Base-by-base conservation (phyloP, 2,329 filamentous ascomycete genomes). In the Exophiala sp. region DNA sequence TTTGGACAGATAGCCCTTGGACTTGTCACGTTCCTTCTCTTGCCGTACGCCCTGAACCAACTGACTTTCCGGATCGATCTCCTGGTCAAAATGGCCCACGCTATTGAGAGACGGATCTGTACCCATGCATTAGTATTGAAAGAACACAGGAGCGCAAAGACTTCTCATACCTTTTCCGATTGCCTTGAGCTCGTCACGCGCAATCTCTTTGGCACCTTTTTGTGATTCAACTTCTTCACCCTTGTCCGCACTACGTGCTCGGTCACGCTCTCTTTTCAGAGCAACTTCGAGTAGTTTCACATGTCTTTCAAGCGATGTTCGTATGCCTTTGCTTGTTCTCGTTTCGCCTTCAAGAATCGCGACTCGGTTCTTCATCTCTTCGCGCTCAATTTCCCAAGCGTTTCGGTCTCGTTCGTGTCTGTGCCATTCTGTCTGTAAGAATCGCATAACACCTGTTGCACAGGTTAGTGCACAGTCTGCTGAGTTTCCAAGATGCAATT, bases 401-500 rank as follows among this genome's bases (percentile, higher is more conserved):
- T 99, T 99, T 65, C 94, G 85, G 69, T 96, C 94, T 73, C 94
- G 88, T 75, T 99, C 94, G 72, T 99, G 92, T 63, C 90, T 87
- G 74, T 99, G 94, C 94, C 94, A 99, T 82, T 99, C 92, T 44
- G 94, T 94, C 75, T 99, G 94, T 36, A 99, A 84, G 71, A 99
- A 99, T 72, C 94, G 91, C 94, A 99, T 99, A 35, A 99, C 94
- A 68, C 94, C 89, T 94, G 63, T 18, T 21, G 14, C n/a, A 32
- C 38, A 35, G 21, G n/a, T 24, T 56, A 35, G 52, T 47, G 40
- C 18, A 29, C 12, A 21, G 16, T 24, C 38, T 20, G 9, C n/a
- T 11, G 36, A 29, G 36, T 12, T 29, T 10, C 14, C 14, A 12
- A 29, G 12, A 20, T 21, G 24, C 10, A 38, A 35, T 12, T 52